Evolutionary conservation across 176 grass and related monocot species (phyloP).

Genomic region (Microstegium vimineum): DNA sequence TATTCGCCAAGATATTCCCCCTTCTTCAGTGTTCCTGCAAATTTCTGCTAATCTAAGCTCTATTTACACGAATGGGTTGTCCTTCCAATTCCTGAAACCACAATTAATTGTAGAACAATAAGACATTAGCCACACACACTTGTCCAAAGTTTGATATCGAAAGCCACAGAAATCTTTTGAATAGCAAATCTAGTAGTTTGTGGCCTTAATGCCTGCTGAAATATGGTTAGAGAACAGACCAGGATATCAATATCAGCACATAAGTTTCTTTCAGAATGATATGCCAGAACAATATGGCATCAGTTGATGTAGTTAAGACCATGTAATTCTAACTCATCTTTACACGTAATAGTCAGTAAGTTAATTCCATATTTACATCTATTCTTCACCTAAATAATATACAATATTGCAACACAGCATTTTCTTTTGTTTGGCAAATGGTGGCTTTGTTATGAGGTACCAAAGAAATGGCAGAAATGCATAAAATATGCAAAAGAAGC

Average conservation of each 20-base stretch:
- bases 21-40: neutral
- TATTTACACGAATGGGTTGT: conserved; percentile 94
- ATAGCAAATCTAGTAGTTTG: neutral
- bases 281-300: neutral
- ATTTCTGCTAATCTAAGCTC: conserved; percentile 46
- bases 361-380: neutral
- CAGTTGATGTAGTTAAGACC: neutral
- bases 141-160: neutral
- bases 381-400: neutral
- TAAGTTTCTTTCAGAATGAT: neutral
- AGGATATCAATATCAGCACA: neutral
- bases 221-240: neutral
- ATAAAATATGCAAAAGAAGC: conserved; percentile 17
- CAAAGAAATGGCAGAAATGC: neutral
- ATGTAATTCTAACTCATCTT: conserved; percentile 3
- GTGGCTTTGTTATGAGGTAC: neutral
- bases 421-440: neutral
- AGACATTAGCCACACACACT: neutral
- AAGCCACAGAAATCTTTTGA: neutral
- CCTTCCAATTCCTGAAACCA: conserved; percentile 90
- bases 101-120: conserved; percentile 20
- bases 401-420: neutral
- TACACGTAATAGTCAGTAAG: neutral
- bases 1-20: conserved; percentile 1
- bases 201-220: neutral